phyloP scores from a whole-genome alignment of 2,329 filamentous ascomycete genomes.

The Zalaria sp. region DNA sequence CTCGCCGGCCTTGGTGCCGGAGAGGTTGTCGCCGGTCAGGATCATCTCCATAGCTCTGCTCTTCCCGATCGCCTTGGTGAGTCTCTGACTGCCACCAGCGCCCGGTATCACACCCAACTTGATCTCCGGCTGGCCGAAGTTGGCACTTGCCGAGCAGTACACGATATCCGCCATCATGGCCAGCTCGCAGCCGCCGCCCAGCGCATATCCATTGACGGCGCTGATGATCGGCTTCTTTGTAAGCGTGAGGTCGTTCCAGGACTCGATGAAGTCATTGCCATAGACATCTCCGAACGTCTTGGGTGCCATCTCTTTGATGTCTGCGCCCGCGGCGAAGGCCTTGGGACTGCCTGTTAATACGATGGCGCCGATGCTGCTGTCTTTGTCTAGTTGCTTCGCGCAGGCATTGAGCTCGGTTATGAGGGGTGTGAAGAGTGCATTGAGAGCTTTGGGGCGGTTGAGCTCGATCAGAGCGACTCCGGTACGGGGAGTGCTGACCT shows the following conservation, averaged over 20 bases:
- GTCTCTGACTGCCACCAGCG: slow-evolving; percentile 76
- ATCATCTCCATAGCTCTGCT: slow-evolving; percentile 83
- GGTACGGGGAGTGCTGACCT: slow-evolving; percentile 23
- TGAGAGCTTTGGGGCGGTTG: slow-evolving; percentile 88
- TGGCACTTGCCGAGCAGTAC: slow-evolving; percentile 74
- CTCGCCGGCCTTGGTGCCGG: slow-evolving; percentile 66
- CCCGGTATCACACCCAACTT: slow-evolving; percentile 88
- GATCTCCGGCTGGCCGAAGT: slow-evolving; percentile 94
- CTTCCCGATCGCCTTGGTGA: slow-evolving; percentile 58
- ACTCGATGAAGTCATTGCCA: slow-evolving; percentile 82
- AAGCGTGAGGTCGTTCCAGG: slow-evolving; percentile 72
- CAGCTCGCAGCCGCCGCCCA: slow-evolving; percentile 91
- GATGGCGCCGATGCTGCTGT: slow-evolving; percentile 58
- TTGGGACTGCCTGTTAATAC: slow-evolving; percentile 78
- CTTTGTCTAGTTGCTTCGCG: slow-evolving; percentile 54
- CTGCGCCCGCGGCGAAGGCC: slow-evolving; percentile 89
- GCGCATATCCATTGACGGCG: slow-evolving; percentile 84
- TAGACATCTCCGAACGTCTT: slow-evolving; percentile 83
- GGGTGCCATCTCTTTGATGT: slow-evolving; percentile 98
- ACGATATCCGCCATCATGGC: slow-evolving; percentile 96
- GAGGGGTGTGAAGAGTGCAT: slow-evolving; percentile 81
- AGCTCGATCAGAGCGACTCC: slow-evolving; percentile 35
- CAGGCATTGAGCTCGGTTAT: slow-evolving; percentile 81
- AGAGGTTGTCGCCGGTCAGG: slow-evolving; percentile 72
- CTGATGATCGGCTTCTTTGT: slow-evolving; percentile 91